Base-by-base conservation (phyloP, 305 asterid genomes). In the Vinca major region DNA sequence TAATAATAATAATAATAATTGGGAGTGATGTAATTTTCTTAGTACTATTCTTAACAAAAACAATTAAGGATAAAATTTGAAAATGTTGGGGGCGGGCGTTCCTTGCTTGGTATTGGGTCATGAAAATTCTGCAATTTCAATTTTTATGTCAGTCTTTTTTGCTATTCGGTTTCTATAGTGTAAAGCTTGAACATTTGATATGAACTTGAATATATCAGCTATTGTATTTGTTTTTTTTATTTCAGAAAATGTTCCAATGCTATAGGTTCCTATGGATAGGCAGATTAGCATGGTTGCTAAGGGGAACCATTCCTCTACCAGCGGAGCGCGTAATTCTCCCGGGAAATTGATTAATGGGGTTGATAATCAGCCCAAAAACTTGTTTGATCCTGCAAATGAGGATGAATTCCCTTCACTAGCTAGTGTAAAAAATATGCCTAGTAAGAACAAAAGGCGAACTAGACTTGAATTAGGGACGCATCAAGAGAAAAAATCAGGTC, bases 341-440 rank as follows among this genome's bases (percentile, higher is more conserved):
- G 20, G 51, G 33, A 3, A 33, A 21, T 49, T 17, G 2, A 49
- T 7, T 36, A 54, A 50, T 37, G 36, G 33, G 12, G 26, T 52
- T 7, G 6, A n/a, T 40, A 33, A 71, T 16, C 48, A 53, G 14
- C 12, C 56, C 14, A 41, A 51, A 12, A 21, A 0, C 10, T 21
- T 41, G 52, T 71, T 62, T 51, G 12, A 41, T 61, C 49, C 65
- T 62, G 65, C 54, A 47, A 39, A 55, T 43, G 80, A 62, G 17
- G 61, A 73, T 16, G 78, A 79, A 0, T 66, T 67, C 67, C 80
- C 83, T 62, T 17, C 80, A 39, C 79, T 74, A 13, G 79, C 11
- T 37, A 41, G 67, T 63, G 2, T 16, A 50, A 58, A 1, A 50
- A 58, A 1, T 17, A 10, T 40, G 33, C 33, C 33, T 7, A 54